Conservation (phyloP, 208 protist species). For the Angomonas desouzai region DNA sequence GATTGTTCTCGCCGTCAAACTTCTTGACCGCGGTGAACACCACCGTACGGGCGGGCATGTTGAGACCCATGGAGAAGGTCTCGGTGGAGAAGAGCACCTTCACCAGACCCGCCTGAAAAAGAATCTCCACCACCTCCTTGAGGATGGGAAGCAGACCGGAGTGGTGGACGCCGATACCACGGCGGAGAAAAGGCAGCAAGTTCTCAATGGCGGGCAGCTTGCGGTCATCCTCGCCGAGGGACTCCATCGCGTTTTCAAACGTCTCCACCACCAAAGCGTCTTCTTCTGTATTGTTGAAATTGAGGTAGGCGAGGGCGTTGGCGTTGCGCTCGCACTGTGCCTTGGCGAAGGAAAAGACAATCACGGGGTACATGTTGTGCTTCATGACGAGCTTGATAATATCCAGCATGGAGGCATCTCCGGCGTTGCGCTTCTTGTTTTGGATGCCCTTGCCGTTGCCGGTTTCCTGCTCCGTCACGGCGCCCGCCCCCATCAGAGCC, state of each 20-base stretch:
- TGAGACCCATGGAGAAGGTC: conserved; percentile 99
- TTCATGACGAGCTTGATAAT: conserved; percentile 98
- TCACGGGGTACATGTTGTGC: conserved; percentile 96
- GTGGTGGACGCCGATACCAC: conserved; percentile 99
- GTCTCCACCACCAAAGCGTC: conserved; percentile 92
- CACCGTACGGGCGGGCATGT: conserved; percentile 99
- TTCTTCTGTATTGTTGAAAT: conserved; percentile 95
- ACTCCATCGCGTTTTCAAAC: conserved; percentile 96
- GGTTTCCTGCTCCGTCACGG: conserved; percentile 13
- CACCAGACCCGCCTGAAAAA: conserved; percentile 98
- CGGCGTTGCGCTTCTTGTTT: conserved; percentile 14
- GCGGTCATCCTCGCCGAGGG: conserved; percentile 92
- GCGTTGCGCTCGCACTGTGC: conserved; percentile 97
- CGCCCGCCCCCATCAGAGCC: conserved; percentile 63
- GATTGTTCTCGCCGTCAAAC: conserved; percentile 97
- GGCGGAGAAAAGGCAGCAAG: conserved; percentile 95
- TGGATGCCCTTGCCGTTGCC: conserved; percentile 16
- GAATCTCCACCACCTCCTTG: conserved; percentile 99
- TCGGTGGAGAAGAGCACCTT: conserved; percentile 99
- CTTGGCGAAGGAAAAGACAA: conserved; percentile 99
- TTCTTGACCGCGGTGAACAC: conserved; percentile 99
- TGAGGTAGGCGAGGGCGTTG: conserved; percentile 90
- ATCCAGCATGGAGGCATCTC: conserved; percentile 80
- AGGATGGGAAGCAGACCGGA: conserved; percentile 99
- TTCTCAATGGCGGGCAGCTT: conserved; percentile 92